Conservation (phyloP, 768 basidiomycete species). For the Serendipita indica region DNA sequence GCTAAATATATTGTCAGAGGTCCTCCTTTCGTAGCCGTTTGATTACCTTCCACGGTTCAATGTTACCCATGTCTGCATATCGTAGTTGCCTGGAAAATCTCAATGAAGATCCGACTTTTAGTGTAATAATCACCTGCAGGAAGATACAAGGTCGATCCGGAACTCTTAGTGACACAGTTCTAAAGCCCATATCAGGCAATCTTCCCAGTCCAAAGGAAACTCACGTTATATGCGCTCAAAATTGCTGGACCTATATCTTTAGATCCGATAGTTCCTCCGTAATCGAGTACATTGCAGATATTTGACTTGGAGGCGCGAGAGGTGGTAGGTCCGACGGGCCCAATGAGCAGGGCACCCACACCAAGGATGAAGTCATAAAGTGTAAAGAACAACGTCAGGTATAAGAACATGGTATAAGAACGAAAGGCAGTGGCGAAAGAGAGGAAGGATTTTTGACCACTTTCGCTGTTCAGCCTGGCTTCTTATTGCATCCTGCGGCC, state of each 20-base stretch:
- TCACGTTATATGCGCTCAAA: constrained; percentile 17
- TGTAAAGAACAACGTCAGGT: too few relatives aligned
- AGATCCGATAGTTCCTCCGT: constrained; percentile 21
- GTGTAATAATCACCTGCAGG: constrained; percentile 20
- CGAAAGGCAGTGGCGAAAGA: too few relatives aligned
- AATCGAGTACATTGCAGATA: constrained; percentile 22
- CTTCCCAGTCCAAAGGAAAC: constrained; percentile 19
- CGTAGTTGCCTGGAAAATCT: constrained; percentile 4
- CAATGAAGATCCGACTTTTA: neutral
- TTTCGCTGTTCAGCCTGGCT: too few relatives aligned
- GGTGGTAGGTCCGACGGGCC: constrained; percentile 18
- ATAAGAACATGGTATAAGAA: too few relatives aligned
- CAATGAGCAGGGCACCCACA: constrained; percentile 17
- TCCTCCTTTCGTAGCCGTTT: too few relatives aligned
- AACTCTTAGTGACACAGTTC: constrained; percentile 20
- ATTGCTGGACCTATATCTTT: constrained; percentile 22
- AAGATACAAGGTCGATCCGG: constrained; percentile 16
- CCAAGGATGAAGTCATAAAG: too few relatives aligned
- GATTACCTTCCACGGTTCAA: constrained; percentile 18
- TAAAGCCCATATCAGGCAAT: constrained; percentile 20
- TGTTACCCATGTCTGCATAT: constrained; percentile 22
- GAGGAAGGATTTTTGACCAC: too few relatives aligned
- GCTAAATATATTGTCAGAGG: constrained; percentile 18
- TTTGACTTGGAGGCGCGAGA: constrained; percentile 16
- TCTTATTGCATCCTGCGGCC: too few relatives aligned